phyloP scores from a whole-genome alignment of 306 rosid species.

The Phaseolus lunatus region DNA sequence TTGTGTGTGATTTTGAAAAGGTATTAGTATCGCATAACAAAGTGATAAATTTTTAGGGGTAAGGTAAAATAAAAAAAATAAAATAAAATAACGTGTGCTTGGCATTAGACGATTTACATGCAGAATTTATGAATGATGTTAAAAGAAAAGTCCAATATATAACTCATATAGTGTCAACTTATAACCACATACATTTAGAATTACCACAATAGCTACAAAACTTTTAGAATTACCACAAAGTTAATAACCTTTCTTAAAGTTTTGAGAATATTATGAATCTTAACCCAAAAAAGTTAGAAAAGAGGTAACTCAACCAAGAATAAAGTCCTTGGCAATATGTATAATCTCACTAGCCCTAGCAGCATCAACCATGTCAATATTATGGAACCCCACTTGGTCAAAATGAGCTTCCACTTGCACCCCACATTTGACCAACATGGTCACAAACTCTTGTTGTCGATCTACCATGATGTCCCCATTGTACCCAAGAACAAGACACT shows the following conservation, averaged over 20 bases:
- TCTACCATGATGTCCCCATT: slow-evolving; percentile 72
- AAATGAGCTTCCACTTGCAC: slow-evolving; percentile 66
- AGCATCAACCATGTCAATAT: slow-evolving; percentile 63
- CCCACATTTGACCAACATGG: slow-evolving; percentile 63
- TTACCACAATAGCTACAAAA: background rate
- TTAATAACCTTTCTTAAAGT: too few species aligned
- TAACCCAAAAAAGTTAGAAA: background rate
- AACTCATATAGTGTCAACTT: too few species aligned
- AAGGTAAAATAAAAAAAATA: too few species aligned
- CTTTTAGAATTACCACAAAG: background rate
- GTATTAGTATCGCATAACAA: too few species aligned
- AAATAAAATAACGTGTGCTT: too few species aligned
- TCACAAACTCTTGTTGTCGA: slow-evolving; percentile 63
- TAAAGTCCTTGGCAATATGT: slow-evolving; percentile 59
- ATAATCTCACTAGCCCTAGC: slow-evolving; percentile 47
- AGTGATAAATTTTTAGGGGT: too few species aligned
- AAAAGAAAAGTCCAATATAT: too few species aligned
- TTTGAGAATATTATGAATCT: background rate
- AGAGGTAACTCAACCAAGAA: slow-evolving; percentile 19
- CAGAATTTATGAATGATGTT: too few species aligned
- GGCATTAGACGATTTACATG: too few species aligned
- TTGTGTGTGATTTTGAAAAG: too few species aligned
- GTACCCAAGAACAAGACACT: slow-evolving; percentile 68
- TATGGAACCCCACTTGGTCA: slow-evolving; percentile 69
- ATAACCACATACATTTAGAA: background rate